Base-by-base conservation (phyloP, 2,329 filamentous ascomycete species). In the Aspergillus puulaauensis region DNA sequence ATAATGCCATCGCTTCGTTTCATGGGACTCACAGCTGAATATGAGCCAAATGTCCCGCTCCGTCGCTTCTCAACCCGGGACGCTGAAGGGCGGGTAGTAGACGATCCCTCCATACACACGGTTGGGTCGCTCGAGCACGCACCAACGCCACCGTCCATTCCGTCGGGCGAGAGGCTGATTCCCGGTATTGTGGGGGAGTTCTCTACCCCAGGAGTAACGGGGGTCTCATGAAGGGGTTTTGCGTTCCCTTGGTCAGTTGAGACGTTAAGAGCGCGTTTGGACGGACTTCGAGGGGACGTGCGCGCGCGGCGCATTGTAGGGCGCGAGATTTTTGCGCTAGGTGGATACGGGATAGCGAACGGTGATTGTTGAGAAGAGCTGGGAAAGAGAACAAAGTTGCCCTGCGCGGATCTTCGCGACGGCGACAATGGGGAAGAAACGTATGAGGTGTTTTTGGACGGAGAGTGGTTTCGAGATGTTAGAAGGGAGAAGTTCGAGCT, bases 1-100 rank as follows among this genome's bases (percentile, higher is more conserved):
- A 96, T 93, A 52, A 89, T 88, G 44, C 90, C 89, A 77, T 98
- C 93, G 70, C 89, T 93, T 66, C 95, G 87, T 82, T 98, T 97
- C 66, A 98, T 79, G 5, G 93, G 93, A 71, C 93, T 96, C 6
- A 89, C 87, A 19, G 83, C 79, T 17, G 84, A 79, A 49, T 80
- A 76, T 47, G 80, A 75, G 64, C 76, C 75, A 68, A 81, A 75
- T 49, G 70, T 77, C 21, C 75, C 76, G 63, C 77, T 80, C 15
- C 78, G 73, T 65, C 72, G 78, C 71, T 80, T 82, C 60, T 83
- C 82, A 45, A 80, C 74, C 52, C 76, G 75, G 45, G 79, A 76
- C 59, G 76, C 69, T 2, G 71, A 73, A 8, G 73, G 67, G 47
- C 76, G 78, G 24, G 74, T 69, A 11, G 64, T 67, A 59, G 70